Conservation (phyloP, 352 stramenopile genomes). For the Phytophthora melonis region DNA sequence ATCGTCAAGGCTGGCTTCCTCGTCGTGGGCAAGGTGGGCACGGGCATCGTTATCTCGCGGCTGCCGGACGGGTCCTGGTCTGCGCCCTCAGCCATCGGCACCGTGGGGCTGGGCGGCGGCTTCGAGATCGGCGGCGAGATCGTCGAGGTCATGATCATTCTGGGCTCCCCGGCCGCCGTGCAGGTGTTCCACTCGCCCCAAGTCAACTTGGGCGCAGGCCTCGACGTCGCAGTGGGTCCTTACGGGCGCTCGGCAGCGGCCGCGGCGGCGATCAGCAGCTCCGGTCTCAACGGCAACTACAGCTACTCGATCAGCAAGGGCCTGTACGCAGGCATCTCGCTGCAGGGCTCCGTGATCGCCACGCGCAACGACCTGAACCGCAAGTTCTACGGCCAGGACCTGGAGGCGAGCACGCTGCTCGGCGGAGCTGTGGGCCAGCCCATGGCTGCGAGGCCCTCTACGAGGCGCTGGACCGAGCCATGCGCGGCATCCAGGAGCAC, state of each 20-base stretch:
- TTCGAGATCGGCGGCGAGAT: conserved; percentile 91
- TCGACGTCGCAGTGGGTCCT: conserved; percentile 88
- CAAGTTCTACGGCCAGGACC: conserved; percentile 91
- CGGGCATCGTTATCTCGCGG: conserved; percentile 83
- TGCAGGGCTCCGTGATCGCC: conserved; percentile 91
- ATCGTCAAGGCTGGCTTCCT: conserved; percentile 67
- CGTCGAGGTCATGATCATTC: conserved; percentile 93
- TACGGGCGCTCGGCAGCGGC: conserved; percentile 74
- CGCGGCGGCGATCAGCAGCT: conserved; percentile 64
- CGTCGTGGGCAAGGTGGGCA: conserved; percentile 68
- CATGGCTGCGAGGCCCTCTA: conserved; percentile 61
- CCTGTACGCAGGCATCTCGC: conserved; percentile 90
- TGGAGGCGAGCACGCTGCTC: conserved; percentile 56
- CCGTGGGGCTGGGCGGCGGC: conserved; percentile 77
- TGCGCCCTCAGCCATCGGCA: conserved; percentile 90
- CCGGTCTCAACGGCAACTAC: conserved; percentile 85
- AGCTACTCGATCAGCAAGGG: conserved; percentile 92
- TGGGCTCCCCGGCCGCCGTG: conserved; percentile 88
- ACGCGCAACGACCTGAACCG: conserved; percentile 89
- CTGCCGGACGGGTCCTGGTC: conserved; percentile 83
- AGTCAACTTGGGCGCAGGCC: conserved; percentile 88
- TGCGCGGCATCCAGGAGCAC: conserved; percentile 52
- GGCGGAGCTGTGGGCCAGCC: conserved; percentile 53
- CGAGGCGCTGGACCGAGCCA: conserved; percentile 59
- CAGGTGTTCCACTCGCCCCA: conserved; percentile 84